phyloP scores from a whole-genome alignment of 31 red algal genomes.

The Asparagopsis taxiformis region DNA sequence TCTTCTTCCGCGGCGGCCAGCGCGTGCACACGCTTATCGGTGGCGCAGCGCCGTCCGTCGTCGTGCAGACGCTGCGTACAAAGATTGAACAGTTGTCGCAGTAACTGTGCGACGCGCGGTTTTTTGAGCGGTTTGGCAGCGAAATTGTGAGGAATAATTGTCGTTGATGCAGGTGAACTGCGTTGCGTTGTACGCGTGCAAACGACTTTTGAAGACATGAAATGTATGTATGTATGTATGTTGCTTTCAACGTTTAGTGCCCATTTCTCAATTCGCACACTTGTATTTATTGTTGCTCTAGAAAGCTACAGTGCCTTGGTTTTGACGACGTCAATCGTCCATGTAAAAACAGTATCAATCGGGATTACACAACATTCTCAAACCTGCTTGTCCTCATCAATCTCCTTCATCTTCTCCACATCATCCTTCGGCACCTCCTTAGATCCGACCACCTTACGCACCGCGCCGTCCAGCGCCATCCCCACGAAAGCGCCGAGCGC shows the following conservation, averaged over 20 bases:
- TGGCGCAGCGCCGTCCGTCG: slow-evolving; percentile 19
- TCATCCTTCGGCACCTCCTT: background rate
- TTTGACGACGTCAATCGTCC: background rate
- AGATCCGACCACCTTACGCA: background rate
- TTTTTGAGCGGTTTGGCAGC: background rate
- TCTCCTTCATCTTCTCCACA: background rate
- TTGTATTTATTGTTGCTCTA: no score
- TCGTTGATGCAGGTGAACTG: no score
- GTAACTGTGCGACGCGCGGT: background rate
- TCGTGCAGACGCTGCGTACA: background rate
- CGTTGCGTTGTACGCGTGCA: no score
- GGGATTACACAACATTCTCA: background rate
- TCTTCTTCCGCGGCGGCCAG: slow-evolving; percentile 14
- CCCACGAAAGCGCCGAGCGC: slow-evolving; percentile 29
- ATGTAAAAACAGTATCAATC: background rate
- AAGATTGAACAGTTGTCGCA: background rate
- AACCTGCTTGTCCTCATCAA: background rate
- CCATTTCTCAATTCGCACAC: no score
- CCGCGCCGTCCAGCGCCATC: no score
- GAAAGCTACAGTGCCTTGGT: no score
- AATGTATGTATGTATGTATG: no score
- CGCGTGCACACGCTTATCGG: slow-evolving; percentile 15
- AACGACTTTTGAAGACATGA: no score
- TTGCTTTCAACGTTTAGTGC: no score
- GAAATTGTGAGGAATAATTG: no score